phyloP scores from a whole-genome alignment of 352 stramenopile genomes.

The Phytophthora citricola region DNA sequence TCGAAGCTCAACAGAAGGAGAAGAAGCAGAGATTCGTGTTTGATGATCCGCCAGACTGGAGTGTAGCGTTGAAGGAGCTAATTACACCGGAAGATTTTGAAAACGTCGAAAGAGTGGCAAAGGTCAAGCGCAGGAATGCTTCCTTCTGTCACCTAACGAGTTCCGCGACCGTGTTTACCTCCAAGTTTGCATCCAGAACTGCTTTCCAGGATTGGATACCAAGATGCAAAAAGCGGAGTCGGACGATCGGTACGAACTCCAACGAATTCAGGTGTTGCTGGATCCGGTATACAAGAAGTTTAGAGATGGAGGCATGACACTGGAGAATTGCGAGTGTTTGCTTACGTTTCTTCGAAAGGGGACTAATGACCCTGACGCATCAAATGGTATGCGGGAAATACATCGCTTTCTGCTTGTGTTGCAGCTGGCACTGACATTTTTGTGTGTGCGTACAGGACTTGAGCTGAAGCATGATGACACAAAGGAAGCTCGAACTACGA shows the following conservation, averaged over 20 bases:
- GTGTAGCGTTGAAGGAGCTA: conserved; percentile 39
- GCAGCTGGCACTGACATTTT: not conserved
- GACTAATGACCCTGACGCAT: conserved; percentile 37
- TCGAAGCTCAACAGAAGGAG: conserved; percentile 39
- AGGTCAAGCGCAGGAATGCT: conserved; percentile 23
- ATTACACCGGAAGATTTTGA: conserved; percentile 26
- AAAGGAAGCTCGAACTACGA: conserved; percentile 61
- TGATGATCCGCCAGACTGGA: conserved; percentile 56
- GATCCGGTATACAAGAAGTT: conserved; percentile 82
- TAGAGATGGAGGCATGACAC: conserved; percentile 49
- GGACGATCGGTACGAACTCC: conserved; percentile 14
- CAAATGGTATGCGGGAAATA: conserved; percentile 36
- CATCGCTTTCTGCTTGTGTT: not conserved
- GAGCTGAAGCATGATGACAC: conserved; percentile 65
- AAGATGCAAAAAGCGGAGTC: conserved; percentile 42
- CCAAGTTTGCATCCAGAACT: conserved; percentile 82
- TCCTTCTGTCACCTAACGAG: conserved; percentile 48
- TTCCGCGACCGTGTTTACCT: conserved; percentile 71
- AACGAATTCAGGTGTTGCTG: conserved; percentile 58
- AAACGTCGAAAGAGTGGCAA: conserved; percentile 34
- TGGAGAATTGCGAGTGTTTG: conserved; percentile 56
- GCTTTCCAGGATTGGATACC: conserved; percentile 74
- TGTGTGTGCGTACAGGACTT: conserved; percentile 34
- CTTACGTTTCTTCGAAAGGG: conserved; percentile 69
- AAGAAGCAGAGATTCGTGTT: conserved; percentile 62